Evolutionary conservation across 2,329 filamentous ascomycete species (phyloP).

Genomic region (Fusarium sarcochroum): DNA sequence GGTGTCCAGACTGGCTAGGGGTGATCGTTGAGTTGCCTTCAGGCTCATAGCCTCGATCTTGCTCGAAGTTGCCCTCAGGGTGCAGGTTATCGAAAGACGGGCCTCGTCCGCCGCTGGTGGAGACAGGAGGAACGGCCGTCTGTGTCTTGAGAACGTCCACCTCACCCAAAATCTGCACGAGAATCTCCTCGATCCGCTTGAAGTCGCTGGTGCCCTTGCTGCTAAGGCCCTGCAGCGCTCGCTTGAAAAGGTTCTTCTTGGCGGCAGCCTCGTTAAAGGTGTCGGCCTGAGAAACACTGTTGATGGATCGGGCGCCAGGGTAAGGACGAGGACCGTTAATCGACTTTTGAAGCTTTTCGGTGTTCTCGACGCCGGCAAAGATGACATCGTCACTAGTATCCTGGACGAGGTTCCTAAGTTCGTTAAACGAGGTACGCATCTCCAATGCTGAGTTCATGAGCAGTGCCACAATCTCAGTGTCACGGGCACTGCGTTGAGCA

Average conservation of each 20-base stretch:
- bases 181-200: constrained; percentile 89
- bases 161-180: constrained; percentile 91
- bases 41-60: constrained; percentile 83
- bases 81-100: constrained; percentile 79
- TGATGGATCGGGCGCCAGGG: constrained; percentile 75
- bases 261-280: constrained; percentile 70
- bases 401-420: constrained; percentile 92
- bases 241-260: constrained; percentile 95
- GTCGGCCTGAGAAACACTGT: constrained; percentile 68
- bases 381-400: constrained; percentile 88
- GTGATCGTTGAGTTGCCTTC: constrained; percentile 81
- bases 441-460: constrained; percentile 94
- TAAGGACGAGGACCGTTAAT: constrained; percentile 89
- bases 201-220: constrained; percentile 91
- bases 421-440: constrained; percentile 96
- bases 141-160: constrained; percentile 85
- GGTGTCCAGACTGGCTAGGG: constrained; percentile 81
- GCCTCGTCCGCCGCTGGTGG: constrained; percentile 63
- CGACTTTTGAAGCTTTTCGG: constrained; percentile 85
- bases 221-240: constrained; percentile 91
- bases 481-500: constrained; percentile 93
- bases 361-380: constrained; percentile 88
- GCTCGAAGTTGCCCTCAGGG: constrained; percentile 73
- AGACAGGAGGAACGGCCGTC: constrained; percentile 60
- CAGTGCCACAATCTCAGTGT: constrained; percentile 96